Evolutionary conservation across 208 protist species (phyloP), one percentile per base, ranked within the genome.

Genomic region (Plasmodiophora brassicae): DNA sequence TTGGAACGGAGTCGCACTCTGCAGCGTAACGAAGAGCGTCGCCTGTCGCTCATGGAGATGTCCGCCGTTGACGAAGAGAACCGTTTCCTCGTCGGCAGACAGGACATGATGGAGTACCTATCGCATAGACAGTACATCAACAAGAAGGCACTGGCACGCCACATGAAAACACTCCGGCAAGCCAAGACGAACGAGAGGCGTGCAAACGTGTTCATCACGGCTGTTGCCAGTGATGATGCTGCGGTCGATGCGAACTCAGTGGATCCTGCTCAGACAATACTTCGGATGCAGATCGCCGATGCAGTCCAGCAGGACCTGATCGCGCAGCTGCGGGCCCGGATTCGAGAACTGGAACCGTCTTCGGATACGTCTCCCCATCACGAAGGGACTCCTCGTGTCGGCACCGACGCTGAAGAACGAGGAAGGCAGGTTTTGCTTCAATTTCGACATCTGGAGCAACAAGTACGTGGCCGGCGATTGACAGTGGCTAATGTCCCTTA

Each of bases 21-120:
- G 20, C 32, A 78, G 65, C 32, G 41, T 44, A 32, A n/a, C n/a
- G 65, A 78, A 32, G 65, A 78, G n/a, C 5, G n/a, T 44, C 65
- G 65, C n/a, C n/a, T 78, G 20, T 78, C 65, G 20, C 32, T 78
- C 32, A 78, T 78, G 65, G 65, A 78, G n/a, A 44, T 78, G 41
- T 78, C 65, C 10, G n/a, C 65, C 20, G 65, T 38, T 32, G 65
- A 78, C 41, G 5, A 5, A 78, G 65, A 78, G 65, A 78, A 78
- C 41, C 32, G 41, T 5, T 14, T 78, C 5, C 41, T 38, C 32
- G 41, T 78, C 32, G 20, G 14, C 5, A n/a, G 65, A 14, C 65
- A 78, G n/a, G 65, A 78, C n/a, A 14, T 78, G n/a, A 14, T 78
- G 5, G 65, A 78, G 41, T 78, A 78, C n/a, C 5, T 78, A 8